These are phyloP conservation scores for Priceomyces medius DNA, from an alignment of 805 yeast species.

Conservation along the genomic window DNA sequence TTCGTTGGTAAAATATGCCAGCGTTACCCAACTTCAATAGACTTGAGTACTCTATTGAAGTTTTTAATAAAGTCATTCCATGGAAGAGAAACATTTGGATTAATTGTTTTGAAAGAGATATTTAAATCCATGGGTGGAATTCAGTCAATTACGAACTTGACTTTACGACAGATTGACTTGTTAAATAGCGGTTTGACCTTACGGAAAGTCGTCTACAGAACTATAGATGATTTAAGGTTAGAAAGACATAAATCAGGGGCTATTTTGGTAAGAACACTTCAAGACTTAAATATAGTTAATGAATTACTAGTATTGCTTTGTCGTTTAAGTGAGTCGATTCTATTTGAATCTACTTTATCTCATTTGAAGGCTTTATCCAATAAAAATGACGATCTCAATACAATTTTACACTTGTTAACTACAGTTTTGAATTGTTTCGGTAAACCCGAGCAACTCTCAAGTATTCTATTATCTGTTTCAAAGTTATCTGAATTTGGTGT, in stretches of 20 bases:
- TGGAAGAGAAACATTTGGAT: constrained; percentile 54
- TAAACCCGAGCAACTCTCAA: constrained; percentile 26
- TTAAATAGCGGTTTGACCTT: constrained; percentile 65
- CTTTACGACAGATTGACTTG: constrained; percentile 60
- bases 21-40: constrained; percentile 51
- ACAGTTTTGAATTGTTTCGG: constrained; percentile 58
- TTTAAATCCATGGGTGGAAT: constrained; percentile 78
- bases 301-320: constrained; percentile 69
- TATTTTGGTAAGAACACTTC: constrained; percentile 48
- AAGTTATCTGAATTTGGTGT: constrained; percentile 47
- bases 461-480: constrained; percentile 40
- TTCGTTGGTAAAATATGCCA: constrained; percentile 75
- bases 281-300: constrained; percentile 44
- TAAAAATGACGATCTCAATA: constrained; percentile 67
- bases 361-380: constrained; percentile 72
- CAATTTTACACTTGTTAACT: constrained; percentile 63
- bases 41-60: constrained; percentile 58
- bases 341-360: constrained; percentile 31
- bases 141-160: constrained; percentile 64
- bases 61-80: constrained; percentile 65
- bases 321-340: constrained; percentile 42
- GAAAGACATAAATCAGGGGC: constrained; percentile 46
- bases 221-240: constrained; percentile 60
- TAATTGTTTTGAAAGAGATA: constrained; percentile 66
- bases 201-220: constrained; percentile 51